phyloP scores from a whole-genome alignment of 2,329 filamentous ascomycete genomes.

The Penicillium sp. region DNA sequence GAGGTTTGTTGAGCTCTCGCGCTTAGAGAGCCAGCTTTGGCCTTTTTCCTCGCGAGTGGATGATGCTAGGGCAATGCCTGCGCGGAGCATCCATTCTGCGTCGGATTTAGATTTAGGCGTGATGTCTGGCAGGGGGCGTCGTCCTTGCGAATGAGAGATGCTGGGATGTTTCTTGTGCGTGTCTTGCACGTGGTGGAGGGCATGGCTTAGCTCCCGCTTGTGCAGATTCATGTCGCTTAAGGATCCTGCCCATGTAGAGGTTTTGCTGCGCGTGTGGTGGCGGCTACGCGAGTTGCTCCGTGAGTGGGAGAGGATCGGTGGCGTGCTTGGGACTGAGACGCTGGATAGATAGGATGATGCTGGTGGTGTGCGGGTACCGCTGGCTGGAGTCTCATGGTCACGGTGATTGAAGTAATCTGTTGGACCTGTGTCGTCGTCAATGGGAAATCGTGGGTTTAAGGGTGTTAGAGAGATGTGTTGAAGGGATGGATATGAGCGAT shows the following conservation, averaged over 20 bases:
- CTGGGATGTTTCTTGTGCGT: slow-evolving; percentile 7
- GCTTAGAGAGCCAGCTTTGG: slow-evolving; percentile 59
- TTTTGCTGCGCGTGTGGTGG: slow-evolving; percentile 35
- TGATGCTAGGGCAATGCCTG: slow-evolving; percentile 56
- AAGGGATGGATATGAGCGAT: slow-evolving; percentile 60
- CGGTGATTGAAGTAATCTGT: slow-evolving; percentile 33
- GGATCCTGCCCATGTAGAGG: slow-evolving; percentile 30
- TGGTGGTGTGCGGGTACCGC: slow-evolving; percentile 32
- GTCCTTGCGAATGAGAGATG: not conserved
- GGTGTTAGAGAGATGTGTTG: slow-evolving; percentile 61
- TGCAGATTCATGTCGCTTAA: slow-evolving; percentile 39
- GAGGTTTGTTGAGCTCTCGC: slow-evolving; percentile 56
- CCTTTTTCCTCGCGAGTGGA: slow-evolving; percentile 60
- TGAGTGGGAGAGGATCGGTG: slow-evolving; percentile 45
- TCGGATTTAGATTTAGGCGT: slow-evolving; percentile 26
- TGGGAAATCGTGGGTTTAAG: slow-evolving; percentile 54
- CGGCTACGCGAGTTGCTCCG: slow-evolving; percentile 39
- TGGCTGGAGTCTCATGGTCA: slow-evolving; percentile 22
- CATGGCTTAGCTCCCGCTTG: slow-evolving; percentile 25
- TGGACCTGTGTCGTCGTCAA: slow-evolving; percentile 46
- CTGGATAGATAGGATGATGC: slow-evolving; percentile 42
- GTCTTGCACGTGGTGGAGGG: slow-evolving; percentile 22
- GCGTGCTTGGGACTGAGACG: slow-evolving; percentile 42
- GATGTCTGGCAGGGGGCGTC: slow-evolving; percentile 7
- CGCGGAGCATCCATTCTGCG: slow-evolving; percentile 60